Conservation (phyloP, 2,329 filamentous ascomycete species). For the Pseudocercospora cruenta region DNA sequence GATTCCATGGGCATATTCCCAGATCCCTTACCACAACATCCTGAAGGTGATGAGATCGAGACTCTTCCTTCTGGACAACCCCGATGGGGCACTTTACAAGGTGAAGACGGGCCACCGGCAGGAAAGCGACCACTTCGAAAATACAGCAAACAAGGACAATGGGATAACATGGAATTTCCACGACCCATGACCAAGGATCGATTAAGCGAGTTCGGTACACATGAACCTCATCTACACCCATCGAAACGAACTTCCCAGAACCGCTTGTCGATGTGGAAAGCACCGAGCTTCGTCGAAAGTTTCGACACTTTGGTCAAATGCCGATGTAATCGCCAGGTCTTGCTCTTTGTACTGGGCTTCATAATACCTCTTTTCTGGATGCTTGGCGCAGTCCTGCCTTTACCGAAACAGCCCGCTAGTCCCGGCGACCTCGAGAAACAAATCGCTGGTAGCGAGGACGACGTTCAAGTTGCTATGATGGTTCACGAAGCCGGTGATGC, state of each 20-base stretch:
- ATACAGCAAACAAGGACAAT: constrained; percentile 39
- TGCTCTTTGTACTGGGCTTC: constrained; percentile 43
- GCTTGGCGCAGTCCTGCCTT: constrained; percentile 39
- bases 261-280: constrained; percentile 37
- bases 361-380: constrained; percentile 42
- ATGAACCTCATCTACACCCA: constrained; percentile 36
- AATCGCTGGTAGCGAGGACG: constrained; percentile 29
- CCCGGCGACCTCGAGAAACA: constrained; percentile 31
- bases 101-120: constrained; percentile 13
- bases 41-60: constrained; percentile 21
- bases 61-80: constrained; percentile 37
- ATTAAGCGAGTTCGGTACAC: constrained; percentile 29
- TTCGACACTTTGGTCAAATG: constrained; percentile 38
- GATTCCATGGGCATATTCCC: constrained; percentile 35
- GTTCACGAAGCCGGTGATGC: constrained; percentile 36
- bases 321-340: constrained; percentile 41
- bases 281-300: constrained; percentile 41
- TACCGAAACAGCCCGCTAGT: constrained; percentile 34
- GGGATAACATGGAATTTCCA: constrained; percentile 38
- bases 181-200: constrained; percentile 40
- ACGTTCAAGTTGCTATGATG: constrained; percentile 35
- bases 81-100: constrained; percentile 35
- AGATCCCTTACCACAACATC: constrained; percentile 21
- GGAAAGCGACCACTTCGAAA: constrained; percentile 30
- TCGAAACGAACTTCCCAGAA: constrained; percentile 30